Base-by-base conservation (phyloP, 2,329 filamentous ascomycete genomes). In the Grosmannia serpens region DNA sequence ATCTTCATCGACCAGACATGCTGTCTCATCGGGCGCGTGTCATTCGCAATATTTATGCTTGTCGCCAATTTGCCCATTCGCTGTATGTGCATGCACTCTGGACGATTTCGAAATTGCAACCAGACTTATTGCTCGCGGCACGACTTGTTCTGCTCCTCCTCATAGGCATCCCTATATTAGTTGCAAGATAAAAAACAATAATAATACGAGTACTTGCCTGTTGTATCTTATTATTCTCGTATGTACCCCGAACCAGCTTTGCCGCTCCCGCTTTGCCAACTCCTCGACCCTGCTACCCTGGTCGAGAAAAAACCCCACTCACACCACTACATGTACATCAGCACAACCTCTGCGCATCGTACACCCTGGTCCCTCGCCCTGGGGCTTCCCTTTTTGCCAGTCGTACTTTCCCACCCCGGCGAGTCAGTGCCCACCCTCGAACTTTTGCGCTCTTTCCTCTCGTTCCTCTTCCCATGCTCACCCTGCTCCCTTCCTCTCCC, bases 401-500 rank as follows among this genome's bases (percentile, higher is more conserved):
- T 62, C 61, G 60, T 63, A 52, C 60, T 31, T 61, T 47, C 57
- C 38, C 35, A 55, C 58, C 60, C 60, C 56, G 57, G 58, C 44
- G 53, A 46, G 22, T 50, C 53, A 26, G 22, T 47, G 29, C 53
- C 53, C 31, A 51, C 53, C 53, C 20, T 22, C 27, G 10, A 35
- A 35, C 7, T 51, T 51, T 22, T 35, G 51, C 50, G 41, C 58
- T 59, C 44, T 47, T 47, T 53, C 38, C 53, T 59, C 57, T 44
- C 44, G 44, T 55, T 33, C 53, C 31, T 58, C 58, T 38, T 47
- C 41, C 27, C 53, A 53, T 17, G 11, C 51, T 55, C 54, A 50
- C 46, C 55, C 51, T 51, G 20, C 33, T 51, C 49, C n/a, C 41
- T 29, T 58, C 69, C 69, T 68, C 70, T 69, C 57, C 64, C 41